phyloP scores from a whole-genome alignment of 768 basidiomycete species.

The Omphalotus guepiniiformis region DNA sequence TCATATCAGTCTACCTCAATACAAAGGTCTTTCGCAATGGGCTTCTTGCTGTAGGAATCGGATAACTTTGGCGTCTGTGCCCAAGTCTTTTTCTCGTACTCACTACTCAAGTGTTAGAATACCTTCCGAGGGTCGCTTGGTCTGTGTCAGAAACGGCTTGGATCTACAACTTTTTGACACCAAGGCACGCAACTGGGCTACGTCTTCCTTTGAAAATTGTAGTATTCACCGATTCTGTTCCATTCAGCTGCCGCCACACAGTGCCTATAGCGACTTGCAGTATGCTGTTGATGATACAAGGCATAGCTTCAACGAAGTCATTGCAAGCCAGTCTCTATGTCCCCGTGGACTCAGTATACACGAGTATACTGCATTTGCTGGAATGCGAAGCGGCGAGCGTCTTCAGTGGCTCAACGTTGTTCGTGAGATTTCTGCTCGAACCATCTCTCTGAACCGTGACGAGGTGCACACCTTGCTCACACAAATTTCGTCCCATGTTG shows the following conservation, averaged over 20 bases:
- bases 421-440: conserved; percentile 37
- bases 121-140: conserved; percentile 10
- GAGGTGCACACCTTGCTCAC: conserved; percentile 39
- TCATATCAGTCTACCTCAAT: conserved; percentile 15
- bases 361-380: conserved; percentile 41
- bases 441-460: conserved; percentile 32
- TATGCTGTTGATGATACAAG: conserved; percentile 29
- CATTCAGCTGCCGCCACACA: conserved; percentile 22
- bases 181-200: conserved; percentile 7
- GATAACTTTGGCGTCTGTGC: conserved; percentile 32
- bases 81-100: conserved; percentile 17
- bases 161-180: conserved; percentile 26
- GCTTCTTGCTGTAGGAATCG: conserved; percentile 11
- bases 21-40: background rate
- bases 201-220: conserved; percentile 12
- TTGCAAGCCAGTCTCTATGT: conserved; percentile 39
- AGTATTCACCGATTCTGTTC: conserved; percentile 22
- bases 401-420: conserved; percentile 51
- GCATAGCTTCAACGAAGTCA: conserved; percentile 39
- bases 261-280: conserved; percentile 30
- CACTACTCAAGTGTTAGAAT: conserved; percentile 24
- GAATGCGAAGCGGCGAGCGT: conserved; percentile 37
- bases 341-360: conserved; percentile 37
- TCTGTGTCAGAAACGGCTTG: conserved; percentile 28
- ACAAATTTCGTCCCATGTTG: conserved; percentile 43